These are phyloP conservation scores for Centaurea solstitialis DNA, from an alignment of 129 eudicot genomes.

Conservation along the genomic window DNA sequence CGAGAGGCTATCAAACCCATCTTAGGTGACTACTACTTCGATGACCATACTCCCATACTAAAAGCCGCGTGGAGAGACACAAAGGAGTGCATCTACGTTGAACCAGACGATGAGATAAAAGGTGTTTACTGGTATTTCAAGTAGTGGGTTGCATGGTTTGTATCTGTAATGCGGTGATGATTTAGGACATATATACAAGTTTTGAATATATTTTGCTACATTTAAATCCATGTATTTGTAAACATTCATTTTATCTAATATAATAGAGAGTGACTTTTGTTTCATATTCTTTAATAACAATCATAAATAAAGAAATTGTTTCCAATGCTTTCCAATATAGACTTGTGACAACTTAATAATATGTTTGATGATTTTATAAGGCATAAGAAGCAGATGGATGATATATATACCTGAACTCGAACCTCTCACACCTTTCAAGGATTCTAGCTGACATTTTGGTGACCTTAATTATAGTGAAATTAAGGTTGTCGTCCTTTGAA, in stretches of 20 bases:
- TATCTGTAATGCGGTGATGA: slow-evolving; percentile 1
- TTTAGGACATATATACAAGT: background rate
- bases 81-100: slow-evolving; percentile 32
- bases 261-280: slow-evolving; percentile 1
- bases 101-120: slow-evolving; percentile 28
- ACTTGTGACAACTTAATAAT: background rate
- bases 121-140: slow-evolving; percentile 28
- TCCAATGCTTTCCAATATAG: background rate
- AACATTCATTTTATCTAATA: background rate
- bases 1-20: slow-evolving; percentile 27
- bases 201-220: slow-evolving; percentile 12
- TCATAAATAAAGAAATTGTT: background rate
- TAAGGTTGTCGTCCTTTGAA: too few species aligned
- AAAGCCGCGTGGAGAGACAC: slow-evolving; percentile 35
- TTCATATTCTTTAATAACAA: background rate
- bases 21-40: slow-evolving; percentile 29
- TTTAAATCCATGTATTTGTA: slow-evolving; percentile 15
- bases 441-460: too few species aligned
- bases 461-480: too few species aligned
- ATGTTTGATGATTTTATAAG: too few species aligned
- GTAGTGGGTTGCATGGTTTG: background rate
- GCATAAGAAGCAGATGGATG: too few species aligned
- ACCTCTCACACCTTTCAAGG: too few species aligned
- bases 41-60: slow-evolving; percentile 27
- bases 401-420: too few species aligned